These are phyloP conservation scores for Alternaria arborescens DNA, from an alignment of 2,329 filamentous ascomycete genomes.

Conservation along the genomic window DNA sequence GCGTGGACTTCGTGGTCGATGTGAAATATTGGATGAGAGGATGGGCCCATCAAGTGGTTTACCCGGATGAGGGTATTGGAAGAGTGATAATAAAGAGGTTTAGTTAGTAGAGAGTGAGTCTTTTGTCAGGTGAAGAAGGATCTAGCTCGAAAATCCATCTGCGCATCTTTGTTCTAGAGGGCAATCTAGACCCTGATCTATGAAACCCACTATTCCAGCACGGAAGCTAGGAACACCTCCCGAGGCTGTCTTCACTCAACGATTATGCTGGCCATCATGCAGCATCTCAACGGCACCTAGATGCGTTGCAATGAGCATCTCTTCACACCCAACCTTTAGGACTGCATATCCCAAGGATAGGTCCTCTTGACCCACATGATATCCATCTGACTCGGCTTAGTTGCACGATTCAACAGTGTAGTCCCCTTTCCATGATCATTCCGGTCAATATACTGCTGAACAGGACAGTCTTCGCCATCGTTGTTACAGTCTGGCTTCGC, in stretches of 20 bases:
- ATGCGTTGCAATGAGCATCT: not conserved
- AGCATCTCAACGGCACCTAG: not conserved
- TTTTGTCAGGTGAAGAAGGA: not conserved
- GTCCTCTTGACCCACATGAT: not conserved
- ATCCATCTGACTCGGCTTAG: slow-evolving; percentile 2
- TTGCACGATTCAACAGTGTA: not conserved
- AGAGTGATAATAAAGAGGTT: not conserved
- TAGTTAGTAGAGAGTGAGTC: not conserved
- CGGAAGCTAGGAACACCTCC: not conserved
- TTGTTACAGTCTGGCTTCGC: slow-evolving; percentile 4
- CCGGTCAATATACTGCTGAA: not conserved
- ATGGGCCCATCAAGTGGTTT: not conserved
- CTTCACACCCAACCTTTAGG: not conserved
- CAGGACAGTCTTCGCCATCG: not conserved
- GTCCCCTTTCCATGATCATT: not conserved
- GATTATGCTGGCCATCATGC: not conserved
- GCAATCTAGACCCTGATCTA: not conserved
- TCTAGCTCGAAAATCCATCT: not conserved
- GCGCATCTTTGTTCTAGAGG: not conserved
- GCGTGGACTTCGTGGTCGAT: not conserved
- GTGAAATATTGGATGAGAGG: not conserved
- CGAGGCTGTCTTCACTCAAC: not conserved
- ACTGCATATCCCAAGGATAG: not conserved
- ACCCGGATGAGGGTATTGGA: not conserved
- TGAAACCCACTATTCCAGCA: not conserved